Evolutionary conservation across 116 monocot genomes (phyloP).

Genomic region (Zostera marina): DNA sequence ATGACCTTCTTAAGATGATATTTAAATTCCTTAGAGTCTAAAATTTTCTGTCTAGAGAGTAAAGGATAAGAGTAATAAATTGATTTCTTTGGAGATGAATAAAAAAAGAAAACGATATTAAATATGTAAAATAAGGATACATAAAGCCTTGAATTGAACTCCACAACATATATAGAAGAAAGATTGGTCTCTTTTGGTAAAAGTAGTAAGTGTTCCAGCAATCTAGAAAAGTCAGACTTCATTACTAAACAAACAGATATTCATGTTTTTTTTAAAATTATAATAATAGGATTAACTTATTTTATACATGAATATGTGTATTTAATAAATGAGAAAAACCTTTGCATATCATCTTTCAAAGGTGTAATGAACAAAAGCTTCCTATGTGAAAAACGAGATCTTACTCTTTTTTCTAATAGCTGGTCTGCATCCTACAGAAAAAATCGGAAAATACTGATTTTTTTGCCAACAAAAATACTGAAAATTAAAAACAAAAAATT

Average conservation of each 20-base stretch:
- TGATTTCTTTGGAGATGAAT: no score
- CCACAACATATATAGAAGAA: constrained; percentile 29
- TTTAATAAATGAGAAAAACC: constrained; percentile 16
- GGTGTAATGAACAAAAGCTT: constrained; percentile 70
- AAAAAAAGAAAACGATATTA: neutral
- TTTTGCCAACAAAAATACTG: no score
- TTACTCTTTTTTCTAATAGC: constrained; percentile 85
- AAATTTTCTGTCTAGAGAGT: constrained; percentile 39
- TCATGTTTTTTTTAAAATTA: neutral
- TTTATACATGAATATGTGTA: neutral
- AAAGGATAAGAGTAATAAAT: constrained; percentile 5
- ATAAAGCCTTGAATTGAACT: constrained; percentile 56
- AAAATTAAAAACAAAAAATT: no score
- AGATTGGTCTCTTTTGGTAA: constrained; percentile 45
- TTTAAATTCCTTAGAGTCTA: constrained; percentile 58
- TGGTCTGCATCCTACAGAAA: constrained; percentile 74
- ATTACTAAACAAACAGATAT: neutral
- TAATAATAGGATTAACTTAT: neutral
- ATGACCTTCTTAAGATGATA: constrained; percentile 33
- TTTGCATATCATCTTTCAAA: constrained; percentile 34
- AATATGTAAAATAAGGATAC: constrained; percentile 37
- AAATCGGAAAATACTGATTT: constrained; percentile 1
- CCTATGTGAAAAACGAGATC: constrained; percentile 84
- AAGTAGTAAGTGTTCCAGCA: constrained; percentile 52
- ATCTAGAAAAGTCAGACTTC: constrained; percentile 25